Conservation (phyloP, 176 grass and related monocot genomes). For the Carex cristatella region DNA sequence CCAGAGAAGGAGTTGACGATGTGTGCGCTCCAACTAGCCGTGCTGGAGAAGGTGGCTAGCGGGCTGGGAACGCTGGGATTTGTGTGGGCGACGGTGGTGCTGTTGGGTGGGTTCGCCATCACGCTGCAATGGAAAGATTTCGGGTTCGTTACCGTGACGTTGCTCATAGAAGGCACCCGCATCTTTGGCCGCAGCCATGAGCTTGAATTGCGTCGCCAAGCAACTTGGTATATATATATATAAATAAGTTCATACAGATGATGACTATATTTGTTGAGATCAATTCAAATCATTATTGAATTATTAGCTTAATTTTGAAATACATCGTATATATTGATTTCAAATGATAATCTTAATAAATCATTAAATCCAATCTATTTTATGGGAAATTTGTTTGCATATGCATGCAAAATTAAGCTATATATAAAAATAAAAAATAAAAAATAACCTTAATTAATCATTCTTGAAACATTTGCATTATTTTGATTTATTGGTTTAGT, state of each 20-base stretch:
- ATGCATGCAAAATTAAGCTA: too few relatives aligned
- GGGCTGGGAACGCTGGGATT: conserved; percentile 74
- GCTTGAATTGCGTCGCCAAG: conserved; percentile 90
- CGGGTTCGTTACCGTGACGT: conserved; percentile 56
- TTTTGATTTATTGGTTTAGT: too few relatives aligned
- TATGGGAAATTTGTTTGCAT: too few relatives aligned
- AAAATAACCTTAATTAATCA: too few relatives aligned
- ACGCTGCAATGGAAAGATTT: conserved; percentile 55
- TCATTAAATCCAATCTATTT: too few relatives aligned
- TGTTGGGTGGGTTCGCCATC: conserved; percentile 76
- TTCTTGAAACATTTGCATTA: too few relatives aligned
- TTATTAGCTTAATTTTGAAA: too few relatives aligned
- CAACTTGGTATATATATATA: conserved; percentile 36
- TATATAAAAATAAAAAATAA: too few relatives aligned
- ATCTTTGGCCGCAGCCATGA: conserved; percentile 94
- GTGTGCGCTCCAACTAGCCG: conserved; percentile 53
- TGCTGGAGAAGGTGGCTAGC: conserved; percentile 86
- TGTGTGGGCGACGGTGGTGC: conserved; percentile 88
- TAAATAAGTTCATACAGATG: background rate
- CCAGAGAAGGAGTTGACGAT: conserved; percentile 59
- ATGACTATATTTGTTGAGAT: too few relatives aligned
- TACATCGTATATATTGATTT: too few relatives aligned
- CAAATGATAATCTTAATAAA: too few relatives aligned
- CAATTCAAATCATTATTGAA: too few relatives aligned
- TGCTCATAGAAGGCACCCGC: conserved; percentile 66